Percentiles rank a stretch among this genome's conserved stretches.
Evolutionary conservation across 2,329 filamentous ascomycete species (phyloP).

Genomic region (Neopestalotiopsis rosae): DNA sequence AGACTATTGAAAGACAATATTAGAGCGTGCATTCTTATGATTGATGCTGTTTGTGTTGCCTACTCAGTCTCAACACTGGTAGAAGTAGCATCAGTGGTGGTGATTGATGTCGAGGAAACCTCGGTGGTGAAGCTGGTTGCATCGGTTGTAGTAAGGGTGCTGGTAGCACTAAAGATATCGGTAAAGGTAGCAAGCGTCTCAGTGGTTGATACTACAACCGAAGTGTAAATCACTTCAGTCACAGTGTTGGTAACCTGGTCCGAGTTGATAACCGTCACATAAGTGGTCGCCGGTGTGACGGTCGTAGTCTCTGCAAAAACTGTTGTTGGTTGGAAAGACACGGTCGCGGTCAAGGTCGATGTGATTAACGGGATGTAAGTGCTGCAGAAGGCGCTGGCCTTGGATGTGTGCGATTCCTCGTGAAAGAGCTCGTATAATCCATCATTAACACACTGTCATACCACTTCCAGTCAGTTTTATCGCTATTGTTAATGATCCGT

Average conservation of each 20-base stretch:
- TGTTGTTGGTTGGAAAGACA: background rate
- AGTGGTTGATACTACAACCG: background rate
- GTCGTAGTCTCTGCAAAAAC: constrained; percentile 3
- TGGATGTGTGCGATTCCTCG: background rate
- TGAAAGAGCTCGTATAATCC: background rate
- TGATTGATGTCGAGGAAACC: background rate
- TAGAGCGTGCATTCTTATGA: background rate
- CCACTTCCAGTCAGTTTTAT: background rate
- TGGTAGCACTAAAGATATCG: background rate
- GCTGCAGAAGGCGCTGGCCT: constrained; percentile 12
- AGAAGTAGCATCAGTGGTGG: background rate
- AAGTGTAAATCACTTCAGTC: constrained; percentile 6
- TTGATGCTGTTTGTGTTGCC: background rate
- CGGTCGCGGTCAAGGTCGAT: background rate
- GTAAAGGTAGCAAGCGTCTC: background rate
- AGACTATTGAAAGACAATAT: background rate
- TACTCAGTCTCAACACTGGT: background rate
- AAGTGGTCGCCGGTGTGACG: background rate
- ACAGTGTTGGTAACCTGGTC: background rate
- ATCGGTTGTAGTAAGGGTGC: background rate
- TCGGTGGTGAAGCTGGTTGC: background rate
- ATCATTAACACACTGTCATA: background rate
- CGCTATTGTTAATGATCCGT: background rate
- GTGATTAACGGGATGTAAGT: background rate
- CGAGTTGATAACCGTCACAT: background rate